These are phyloP conservation scores for Actinidia polygama DNA, from an alignment of 179 eudicot genomes.

Conservation along the genomic window DNA sequence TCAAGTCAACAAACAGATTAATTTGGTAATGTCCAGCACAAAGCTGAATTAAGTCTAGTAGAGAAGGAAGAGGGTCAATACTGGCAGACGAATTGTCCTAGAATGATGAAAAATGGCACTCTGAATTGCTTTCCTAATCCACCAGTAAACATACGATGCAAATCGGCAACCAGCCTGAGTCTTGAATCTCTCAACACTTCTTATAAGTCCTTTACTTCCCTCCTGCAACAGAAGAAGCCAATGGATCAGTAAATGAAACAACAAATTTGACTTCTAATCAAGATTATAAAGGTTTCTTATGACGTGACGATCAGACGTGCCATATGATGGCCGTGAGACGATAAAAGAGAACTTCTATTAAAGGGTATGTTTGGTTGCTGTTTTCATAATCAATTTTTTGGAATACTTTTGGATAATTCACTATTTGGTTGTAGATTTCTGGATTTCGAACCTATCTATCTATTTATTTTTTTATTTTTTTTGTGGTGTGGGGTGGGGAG, in stretches of 20 bases:
- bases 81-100: slow-evolving; percentile 84
- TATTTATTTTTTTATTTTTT: not conserved
- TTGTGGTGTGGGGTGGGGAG: not conserved
- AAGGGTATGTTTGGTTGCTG: not conserved
- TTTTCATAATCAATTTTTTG: too few relatives aligned
- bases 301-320: slow-evolving; percentile 2
- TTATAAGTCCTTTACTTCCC: slow-evolving; percentile 91
- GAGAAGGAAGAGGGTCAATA: slow-evolving; percentile 34
- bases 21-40: slow-evolving; percentile 8
- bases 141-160: slow-evolving; percentile 91
- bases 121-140: slow-evolving; percentile 85
- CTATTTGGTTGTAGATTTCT: not conserved
- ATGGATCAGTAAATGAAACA: slow-evolving; percentile 14
- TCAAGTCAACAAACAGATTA: not conserved
- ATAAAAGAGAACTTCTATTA: not conserved
- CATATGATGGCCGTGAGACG: slow-evolving; percentile 5
- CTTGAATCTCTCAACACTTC: slow-evolving; percentile 84
- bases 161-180: slow-evolving; percentile 83
- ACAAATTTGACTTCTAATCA: not conserved
- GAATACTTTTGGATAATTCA: too few relatives aligned
- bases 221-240: slow-evolving; percentile 51
- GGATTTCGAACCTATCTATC: not conserved
- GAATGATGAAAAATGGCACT: slow-evolving; percentile 83
- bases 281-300: not conserved
- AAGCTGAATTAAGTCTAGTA: slow-evolving; percentile 1